Conservation (phyloP, 1,284 basidiomycete genomes). For the Puccinia coronata region DNA sequence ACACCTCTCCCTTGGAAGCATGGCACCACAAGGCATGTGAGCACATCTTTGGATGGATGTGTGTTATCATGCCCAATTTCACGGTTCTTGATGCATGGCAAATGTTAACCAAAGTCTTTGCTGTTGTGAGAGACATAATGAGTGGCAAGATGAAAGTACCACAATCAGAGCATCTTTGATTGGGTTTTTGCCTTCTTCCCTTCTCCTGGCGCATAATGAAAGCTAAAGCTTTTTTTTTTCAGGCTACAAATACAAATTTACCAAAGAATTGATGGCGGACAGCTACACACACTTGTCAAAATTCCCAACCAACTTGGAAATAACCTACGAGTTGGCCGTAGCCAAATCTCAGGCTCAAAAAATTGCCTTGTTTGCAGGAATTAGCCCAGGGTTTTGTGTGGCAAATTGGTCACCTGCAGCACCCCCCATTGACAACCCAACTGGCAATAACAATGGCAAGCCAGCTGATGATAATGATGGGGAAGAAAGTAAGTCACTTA, state of each 20-base stretch:
- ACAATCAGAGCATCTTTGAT: conserved; percentile 17
- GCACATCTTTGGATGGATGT: not conserved
- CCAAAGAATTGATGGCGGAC: not conserved
- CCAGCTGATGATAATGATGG: too few species aligned
- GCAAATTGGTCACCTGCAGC: too few species aligned
- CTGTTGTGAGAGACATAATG: conserved; percentile 17
- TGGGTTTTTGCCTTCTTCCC: not conserved
- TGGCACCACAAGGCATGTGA: conserved; percentile 19
- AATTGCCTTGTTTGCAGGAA: too few species aligned
- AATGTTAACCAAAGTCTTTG: conserved; percentile 31
- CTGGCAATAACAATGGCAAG: too few species aligned
- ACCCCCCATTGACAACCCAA: too few species aligned
- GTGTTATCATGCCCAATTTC: conserved; percentile 17
- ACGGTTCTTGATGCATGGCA: conserved; percentile 11
- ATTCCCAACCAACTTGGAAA: conserved; percentile 20
- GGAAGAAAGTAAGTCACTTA: not conserved
- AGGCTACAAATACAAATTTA: conserved; percentile 26
- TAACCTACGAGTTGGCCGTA: not conserved
- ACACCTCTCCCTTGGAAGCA: conserved; percentile 30
- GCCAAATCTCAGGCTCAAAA: not conserved
- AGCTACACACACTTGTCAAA: not conserved
- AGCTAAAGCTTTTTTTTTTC: too few species aligned
- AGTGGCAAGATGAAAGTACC: conserved; percentile 33
- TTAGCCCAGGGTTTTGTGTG: too few species aligned
- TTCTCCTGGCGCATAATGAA: too few species aligned